Base-by-base conservation (phyloP, 306 rosid species). In the Albizia julibrissin region DNA sequence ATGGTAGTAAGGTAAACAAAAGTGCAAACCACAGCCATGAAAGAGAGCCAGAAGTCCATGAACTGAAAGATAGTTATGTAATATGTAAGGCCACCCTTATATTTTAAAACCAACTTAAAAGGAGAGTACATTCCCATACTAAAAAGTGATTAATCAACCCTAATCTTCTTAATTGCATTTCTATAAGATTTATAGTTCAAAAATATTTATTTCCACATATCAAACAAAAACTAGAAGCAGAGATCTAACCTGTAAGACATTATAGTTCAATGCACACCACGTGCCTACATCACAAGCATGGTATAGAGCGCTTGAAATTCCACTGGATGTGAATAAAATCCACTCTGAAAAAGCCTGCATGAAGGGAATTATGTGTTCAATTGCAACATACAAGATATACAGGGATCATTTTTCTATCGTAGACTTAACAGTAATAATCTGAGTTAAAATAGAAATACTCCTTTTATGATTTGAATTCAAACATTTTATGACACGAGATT, bases 281-380 rank as follows among this genome's bases (percentile, higher is more conserved):
- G 98, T 86, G 69, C 99, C 99, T 46, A 95, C 99, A 43, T 95
- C 99, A 84, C 99, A 95, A 46, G 99, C 97, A 89, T 95, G 99
- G 74, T 95, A 95, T 78, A 95, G 29, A 69, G 86, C 98, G 77
- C 99, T 95, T 50, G 97, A 71, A 79, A 91, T 92, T 83, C 99
- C 99, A 66, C 99, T 95, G 40, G 92, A 79, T 69, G 99, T 93
- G 86, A 75, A 93, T 37, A 95, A 69, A 77, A 95, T 79, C 98
- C 99, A 95, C 85, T 95, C 99, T 39, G 98, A 86, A 73, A 80
- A 86, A 62, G 97, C 99, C 99, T 95, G 91, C 75, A 90, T 67
- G 80, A 59, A 75, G 82, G 54, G 83, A 84, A 74, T 65, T 19
- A 37, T 39, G 50, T 61, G 34, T 80, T 78, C 10, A 50, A 46